A percentile compares a stretch with the other conserved stretches of the same genome.
Evolutionary conservation across 495 filamentous ascomycete species (phyloP).

Genomic region (Penicillium manginii): DNA sequence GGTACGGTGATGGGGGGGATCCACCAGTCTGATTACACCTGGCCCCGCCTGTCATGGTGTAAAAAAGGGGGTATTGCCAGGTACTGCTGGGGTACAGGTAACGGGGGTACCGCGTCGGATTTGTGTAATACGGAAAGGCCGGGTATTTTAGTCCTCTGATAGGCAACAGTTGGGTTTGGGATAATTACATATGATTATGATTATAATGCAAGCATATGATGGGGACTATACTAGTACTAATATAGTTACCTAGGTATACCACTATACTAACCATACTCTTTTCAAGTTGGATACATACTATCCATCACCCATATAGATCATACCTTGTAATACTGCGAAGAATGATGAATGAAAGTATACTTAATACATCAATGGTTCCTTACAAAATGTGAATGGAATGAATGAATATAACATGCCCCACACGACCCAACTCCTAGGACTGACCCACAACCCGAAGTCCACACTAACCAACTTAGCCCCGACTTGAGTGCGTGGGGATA

Average conservation of each 20-base stretch:
- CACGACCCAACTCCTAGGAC: constrained; percentile 1
- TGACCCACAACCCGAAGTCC: constrained; percentile 1
- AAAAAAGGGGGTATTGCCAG: constrained; percentile 10
- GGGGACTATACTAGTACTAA: neutral
- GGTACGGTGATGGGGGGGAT: neutral
- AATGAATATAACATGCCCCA: neutral
- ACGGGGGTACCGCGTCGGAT: constrained; percentile 17
- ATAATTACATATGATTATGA: neutral
- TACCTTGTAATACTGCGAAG: too few species aligned
- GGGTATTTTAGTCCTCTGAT: constrained; percentile 23
- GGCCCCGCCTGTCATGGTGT: constrained; percentile 21
- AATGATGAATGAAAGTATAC: too few species aligned
- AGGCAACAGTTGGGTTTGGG: constrained; percentile 10
- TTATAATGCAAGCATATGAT: too few species aligned
- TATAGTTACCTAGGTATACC: neutral
- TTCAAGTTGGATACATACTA: too few species aligned
- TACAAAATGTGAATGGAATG: neutral
- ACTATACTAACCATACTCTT: neutral
- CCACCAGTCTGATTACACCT: constrained; percentile 12
- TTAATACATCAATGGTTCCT: too few species aligned
- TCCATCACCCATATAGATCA: too few species aligned
- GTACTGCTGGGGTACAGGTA: neutral
- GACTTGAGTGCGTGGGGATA: constrained; percentile 27
- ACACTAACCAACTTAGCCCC: neutral
- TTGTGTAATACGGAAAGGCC: constrained; percentile 20